Evolutionary conservation across 305 asterid species (phyloP), one percentile per base, ranked within the genome.

Genomic region (Rubia peregrina): DNA sequence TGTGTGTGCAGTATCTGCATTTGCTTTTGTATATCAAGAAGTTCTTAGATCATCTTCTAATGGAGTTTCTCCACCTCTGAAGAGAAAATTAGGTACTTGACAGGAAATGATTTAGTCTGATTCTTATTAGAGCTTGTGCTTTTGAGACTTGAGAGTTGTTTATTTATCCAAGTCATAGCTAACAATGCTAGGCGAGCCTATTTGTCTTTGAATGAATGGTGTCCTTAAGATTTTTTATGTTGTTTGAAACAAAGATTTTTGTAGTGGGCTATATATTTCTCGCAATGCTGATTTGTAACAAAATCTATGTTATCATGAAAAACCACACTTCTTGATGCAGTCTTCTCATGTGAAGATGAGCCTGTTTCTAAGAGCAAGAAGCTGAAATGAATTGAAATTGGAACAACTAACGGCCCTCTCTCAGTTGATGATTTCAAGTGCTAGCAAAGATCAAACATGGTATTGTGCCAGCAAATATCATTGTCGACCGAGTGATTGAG

Each of bases 401-500:
- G 97, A 72, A 81, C 96, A 77, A 81, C 89, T 67, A 90, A 88
- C 80, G 96, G 97, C 78, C 97, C 99, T 60, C 79, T 94, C 72
- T 91, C 96, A 68, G 96, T 94, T 69, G 96, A 89, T 74, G 96
- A 94, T 88, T 94, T 94, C 64, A 90, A 95, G 57, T 89, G 96
- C 85, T 86, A 91, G 76, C 96, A 94, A 79, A 84, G 88, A 80
- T 94, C 99, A 38, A 94, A 94, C 80, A 84, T 72, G 93, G 99
- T 94, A 86, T 65, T 49, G 62, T n/a, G n/a, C n/a, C n/a, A n/a
- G n/a, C n/a, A n/a, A n/a, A 93, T 83, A 93, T 90, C 65, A 82
- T 92, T 21, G 88, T 90, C 3, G 97, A 97, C 75, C 90, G 96
- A 56, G 96, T 92, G 66, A 82, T 86, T 66, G 98, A 92, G 96